Conservation (phyloP, 805 yeast species). For the Candida vartiovaarae region DNA sequence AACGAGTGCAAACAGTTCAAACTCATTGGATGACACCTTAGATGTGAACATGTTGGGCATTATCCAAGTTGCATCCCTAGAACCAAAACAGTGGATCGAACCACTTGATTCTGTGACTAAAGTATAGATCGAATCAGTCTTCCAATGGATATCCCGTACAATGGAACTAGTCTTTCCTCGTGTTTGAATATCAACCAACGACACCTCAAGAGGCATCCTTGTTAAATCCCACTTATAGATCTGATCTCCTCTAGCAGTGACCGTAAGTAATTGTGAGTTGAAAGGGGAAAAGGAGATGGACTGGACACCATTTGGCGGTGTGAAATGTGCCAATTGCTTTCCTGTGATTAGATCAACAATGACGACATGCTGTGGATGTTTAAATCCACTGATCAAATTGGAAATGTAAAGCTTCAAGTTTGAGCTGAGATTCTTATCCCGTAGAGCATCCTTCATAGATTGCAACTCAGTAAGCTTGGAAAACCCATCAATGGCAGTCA, state of each 20-base stretch:
- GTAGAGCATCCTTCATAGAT: constrained; percentile 7
- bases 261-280: constrained; percentile 49
- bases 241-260: constrained; percentile 52
- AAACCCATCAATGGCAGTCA: constrained; percentile 46
- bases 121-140: constrained; percentile 33
- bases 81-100: constrained; percentile 54
- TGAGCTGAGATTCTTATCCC: constrained; percentile 9
- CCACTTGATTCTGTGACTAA: constrained; percentile 51
- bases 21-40: constrained; percentile 3
- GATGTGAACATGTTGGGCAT: constrained; percentile 20
- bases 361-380: constrained; percentile 28
- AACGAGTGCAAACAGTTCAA: constrained; percentile 8
- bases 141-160: constrained; percentile 49
- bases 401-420: constrained; percentile 11
- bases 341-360: constrained; percentile 41
- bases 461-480: constrained; percentile 38
- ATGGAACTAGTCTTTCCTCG: constrained; percentile 59
- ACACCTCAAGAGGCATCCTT: constrained; percentile 40
- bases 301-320: constrained; percentile 59
- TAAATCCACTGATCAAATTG: constrained; percentile 14
- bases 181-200: constrained; percentile 48
- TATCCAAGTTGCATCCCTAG: constrained; percentile 11
- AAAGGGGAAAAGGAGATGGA: constrained; percentile 53
- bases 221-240: constrained; percentile 60
- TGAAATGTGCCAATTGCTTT: constrained; percentile 35